Conservation (phyloP, 345 rosid genomes). For the Turritis glabra region DNA sequence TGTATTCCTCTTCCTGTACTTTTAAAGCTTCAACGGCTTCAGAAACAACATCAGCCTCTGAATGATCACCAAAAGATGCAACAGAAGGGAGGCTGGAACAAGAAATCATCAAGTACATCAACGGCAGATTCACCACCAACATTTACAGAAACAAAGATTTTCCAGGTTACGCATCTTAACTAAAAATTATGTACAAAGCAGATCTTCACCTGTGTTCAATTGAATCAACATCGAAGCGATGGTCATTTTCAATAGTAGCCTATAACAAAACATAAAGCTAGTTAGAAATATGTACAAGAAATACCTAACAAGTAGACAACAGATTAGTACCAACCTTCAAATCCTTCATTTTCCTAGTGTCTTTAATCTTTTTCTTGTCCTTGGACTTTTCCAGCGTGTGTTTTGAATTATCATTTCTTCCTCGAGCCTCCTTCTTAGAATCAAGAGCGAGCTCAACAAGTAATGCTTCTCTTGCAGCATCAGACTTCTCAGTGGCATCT, state of each 20-base stretch:
- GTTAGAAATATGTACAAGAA: not conserved
- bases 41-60: slow-evolving; percentile 48
- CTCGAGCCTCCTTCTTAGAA: slow-evolving; percentile 62
- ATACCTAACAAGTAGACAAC: not conserved
- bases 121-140: not conserved
- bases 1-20: slow-evolving; percentile 69
- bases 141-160: slow-evolving; percentile 1
- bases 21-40: slow-evolving; percentile 49
- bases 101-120: slow-evolving; percentile 30
- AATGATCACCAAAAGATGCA: slow-evolving; percentile 54
- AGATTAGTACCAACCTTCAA: slow-evolving; percentile 51
- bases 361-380: slow-evolving; percentile 79
- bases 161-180: slow-evolving; percentile 12
- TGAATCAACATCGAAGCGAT: slow-evolving; percentile 45
- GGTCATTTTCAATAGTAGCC: slow-evolving; percentile 54
- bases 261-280: slow-evolving; percentile 36
- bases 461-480: slow-evolving; percentile 94
- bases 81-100: slow-evolving; percentile 59
- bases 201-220: slow-evolving; percentile 52
- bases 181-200: not conserved
- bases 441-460: slow-evolving; percentile 90
- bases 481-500: slow-evolving; percentile 92
- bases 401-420: slow-evolving; percentile 58
- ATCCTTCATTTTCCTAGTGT: slow-evolving; percentile 67
- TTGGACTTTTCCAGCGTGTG: slow-evolving; percentile 70